Evolutionary conservation across 805 yeast genomes (phyloP).

Genomic region (Ogataea ganodermae): DNA sequence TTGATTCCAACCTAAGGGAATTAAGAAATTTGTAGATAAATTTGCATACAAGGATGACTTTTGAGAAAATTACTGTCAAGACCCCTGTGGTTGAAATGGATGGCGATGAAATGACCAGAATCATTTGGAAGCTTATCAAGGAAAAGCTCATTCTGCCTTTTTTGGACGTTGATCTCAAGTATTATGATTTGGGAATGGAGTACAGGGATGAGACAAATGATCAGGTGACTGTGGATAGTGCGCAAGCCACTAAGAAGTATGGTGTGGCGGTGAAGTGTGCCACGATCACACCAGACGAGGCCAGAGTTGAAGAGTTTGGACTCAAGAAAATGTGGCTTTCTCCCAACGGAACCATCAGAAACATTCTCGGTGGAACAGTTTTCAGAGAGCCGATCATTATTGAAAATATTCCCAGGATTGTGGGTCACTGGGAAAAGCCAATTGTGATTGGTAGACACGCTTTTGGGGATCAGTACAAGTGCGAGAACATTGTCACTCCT

Average conservation of each 20-base stretch:
- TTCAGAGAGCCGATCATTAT: conserved; percentile 96
- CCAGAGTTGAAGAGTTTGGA: conserved; percentile 85
- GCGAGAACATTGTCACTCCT: conserved; percentile 81
- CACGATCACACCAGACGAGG: conserved; percentile 98
- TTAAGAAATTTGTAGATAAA: background rate
- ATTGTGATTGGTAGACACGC: conserved; percentile 98
- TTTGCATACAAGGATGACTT: conserved; percentile 18
- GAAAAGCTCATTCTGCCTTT: conserved; percentile 84
- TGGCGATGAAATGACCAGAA: conserved; percentile 97
- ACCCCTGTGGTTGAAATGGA: conserved; percentile 96
- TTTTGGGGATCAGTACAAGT: conserved; percentile 94
- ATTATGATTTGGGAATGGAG: conserved; percentile 87
- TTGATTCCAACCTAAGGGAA: no score
- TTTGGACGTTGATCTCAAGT: conserved; percentile 83
- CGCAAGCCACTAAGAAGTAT: conserved; percentile 82
- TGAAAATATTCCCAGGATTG: conserved; percentile 79
- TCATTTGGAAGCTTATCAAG: conserved; percentile 90
- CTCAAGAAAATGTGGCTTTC: conserved; percentile 97
- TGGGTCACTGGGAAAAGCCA: conserved; percentile 93
- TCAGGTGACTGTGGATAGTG: conserved; percentile 85
- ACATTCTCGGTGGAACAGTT: conserved; percentile 93
- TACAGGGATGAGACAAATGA: conserved; percentile 88
- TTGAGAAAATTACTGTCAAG: conserved; percentile 69
- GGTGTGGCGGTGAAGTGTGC: conserved; percentile 97
- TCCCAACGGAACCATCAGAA: conserved; percentile 96